phyloP scores from a whole-genome alignment of 2,329 filamentous ascomycete species.

The Meredithiella fracta region DNA sequence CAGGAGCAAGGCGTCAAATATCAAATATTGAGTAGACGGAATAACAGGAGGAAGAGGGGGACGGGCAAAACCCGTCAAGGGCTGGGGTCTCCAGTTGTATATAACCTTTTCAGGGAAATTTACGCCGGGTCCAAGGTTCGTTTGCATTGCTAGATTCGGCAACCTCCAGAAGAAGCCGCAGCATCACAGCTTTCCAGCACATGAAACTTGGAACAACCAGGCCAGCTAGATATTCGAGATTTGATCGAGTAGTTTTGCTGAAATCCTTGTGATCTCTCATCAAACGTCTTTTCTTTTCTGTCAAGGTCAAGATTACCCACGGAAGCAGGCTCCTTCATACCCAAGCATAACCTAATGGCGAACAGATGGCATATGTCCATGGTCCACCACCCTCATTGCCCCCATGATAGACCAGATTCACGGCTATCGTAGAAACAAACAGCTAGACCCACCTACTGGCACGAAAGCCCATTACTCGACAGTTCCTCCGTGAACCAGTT shows the following conservation, averaged over 20 bases:
- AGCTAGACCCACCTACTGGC: too few species aligned
- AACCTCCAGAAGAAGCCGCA: not conserved
- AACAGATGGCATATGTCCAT: not conserved
- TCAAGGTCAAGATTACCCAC: too few species aligned
- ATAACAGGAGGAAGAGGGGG: slow-evolving; percentile 4
- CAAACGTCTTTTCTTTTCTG: not conserved
- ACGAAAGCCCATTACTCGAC: too few species aligned
- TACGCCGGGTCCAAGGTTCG: not conserved
- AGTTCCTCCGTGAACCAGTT: too few species aligned
- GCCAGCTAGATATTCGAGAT: not conserved
- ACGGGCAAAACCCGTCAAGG: not conserved
- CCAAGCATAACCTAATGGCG: not conserved
- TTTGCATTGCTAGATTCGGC: not conserved
- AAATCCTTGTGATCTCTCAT: not conserved
- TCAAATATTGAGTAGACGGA: not conserved
- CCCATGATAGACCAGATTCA: too few species aligned
- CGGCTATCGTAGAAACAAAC: too few species aligned
- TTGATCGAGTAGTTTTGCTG: not conserved
- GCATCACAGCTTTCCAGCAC: not conserved
- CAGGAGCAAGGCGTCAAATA: not conserved
- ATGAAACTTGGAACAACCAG: slow-evolving; percentile 9
- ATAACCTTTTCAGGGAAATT: slow-evolving; percentile 10
- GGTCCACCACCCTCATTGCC: too few species aligned
- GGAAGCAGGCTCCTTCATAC: not conserved
- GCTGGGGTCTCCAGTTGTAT: slow-evolving; percentile 10